Conservation (phyloP, 495 filamentous ascomycete species). For the Penicillium cinerascens region DNA sequence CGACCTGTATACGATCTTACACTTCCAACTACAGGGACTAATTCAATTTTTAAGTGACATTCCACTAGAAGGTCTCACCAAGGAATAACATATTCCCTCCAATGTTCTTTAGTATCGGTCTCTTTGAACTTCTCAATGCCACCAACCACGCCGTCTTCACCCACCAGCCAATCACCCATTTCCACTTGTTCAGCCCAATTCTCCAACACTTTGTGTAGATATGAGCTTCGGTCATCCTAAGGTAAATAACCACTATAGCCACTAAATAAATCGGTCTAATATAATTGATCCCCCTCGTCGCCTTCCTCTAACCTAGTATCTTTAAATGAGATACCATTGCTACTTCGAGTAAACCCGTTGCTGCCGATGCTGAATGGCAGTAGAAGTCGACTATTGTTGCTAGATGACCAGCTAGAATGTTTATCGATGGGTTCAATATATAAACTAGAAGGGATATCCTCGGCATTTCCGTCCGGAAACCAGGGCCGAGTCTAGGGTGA, state of each 20-base stretch:
- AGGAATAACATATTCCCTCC: slow-evolving; percentile 5
- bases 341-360: slow-evolving; percentile 5
- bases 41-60: too few species aligned
- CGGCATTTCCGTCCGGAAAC: not conserved
- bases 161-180: slow-evolving; percentile 11
- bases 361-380: slow-evolving; percentile 6
- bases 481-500: slow-evolving; percentile 1
- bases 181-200: slow-evolving; percentile 11
- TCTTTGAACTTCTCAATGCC: slow-evolving; percentile 15
- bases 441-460: slow-evolving; percentile 1
- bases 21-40: too few species aligned
- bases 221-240: not conserved
- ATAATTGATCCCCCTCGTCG: not conserved
- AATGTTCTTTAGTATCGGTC: slow-evolving; percentile 7
- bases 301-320: not conserved
- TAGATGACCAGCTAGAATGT: not conserved
- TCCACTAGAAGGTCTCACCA: too few species aligned
- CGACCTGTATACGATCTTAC: too few species aligned
- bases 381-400: slow-evolving; percentile 2
- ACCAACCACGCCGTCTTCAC: slow-evolving; percentile 7
- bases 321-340: not conserved
- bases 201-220: slow-evolving; percentile 7
- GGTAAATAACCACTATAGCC: slow-evolving; percentile 2
- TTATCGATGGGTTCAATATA: slow-evolving; percentile 1
- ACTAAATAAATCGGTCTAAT: not conserved